Base-by-base conservation (phyloP, 1,284 basidiomycete species). In the Mycena citricolor region DNA sequence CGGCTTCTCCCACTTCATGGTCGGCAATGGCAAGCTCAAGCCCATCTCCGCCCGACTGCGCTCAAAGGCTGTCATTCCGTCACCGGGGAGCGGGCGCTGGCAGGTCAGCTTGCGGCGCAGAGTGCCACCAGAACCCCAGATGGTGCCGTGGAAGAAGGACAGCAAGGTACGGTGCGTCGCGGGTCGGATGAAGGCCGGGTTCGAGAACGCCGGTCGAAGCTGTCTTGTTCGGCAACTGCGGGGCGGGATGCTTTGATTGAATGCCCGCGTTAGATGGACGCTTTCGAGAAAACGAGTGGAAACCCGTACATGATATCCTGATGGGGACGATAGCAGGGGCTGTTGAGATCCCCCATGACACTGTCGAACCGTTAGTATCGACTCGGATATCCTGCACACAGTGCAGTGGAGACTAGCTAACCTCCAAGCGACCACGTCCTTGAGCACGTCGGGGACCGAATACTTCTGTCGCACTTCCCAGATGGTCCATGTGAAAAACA, bases 331-430 rank as follows among this genome's bases (percentile, higher is more conserved):
- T 42, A 42, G 19, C 40, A 42, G 2, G 40, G 40, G 13, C 32
- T 34, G 17, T 42, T 42, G 11, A 34, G 23, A 26, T 42, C 40
- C 2, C 31, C 40, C 40, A 42, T 42, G 4, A 42, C 40, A 22
- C 40, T 42, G 40, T 20, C n/a, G 26, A 4, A 26, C 21, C 10
- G 3, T 34, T 19, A 19, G 16, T 8, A 13, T 19, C 22, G 11
- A 10, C 24, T 5, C 12, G 20, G 4, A 19, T 19, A 10, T n/a
- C 2, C 8, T 26, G 10, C 16, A 35, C 33, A 35, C 14, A 10
- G 8, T 19, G 10, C 10, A 29, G 22, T 28, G n/a, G 7, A 32
- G 30, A 32, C 10, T 10, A 29, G 26, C 26, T 29, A 13, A 41
- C 39, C 39, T 41, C 39, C 39, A 41, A 11, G 30, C 39, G 4